Evolutionary conservation across 371 early-diverging fungal genomes (phyloP), one percentile per base, ranked within the genome.

Genomic region (Rhizopus stolonifer): DNA sequence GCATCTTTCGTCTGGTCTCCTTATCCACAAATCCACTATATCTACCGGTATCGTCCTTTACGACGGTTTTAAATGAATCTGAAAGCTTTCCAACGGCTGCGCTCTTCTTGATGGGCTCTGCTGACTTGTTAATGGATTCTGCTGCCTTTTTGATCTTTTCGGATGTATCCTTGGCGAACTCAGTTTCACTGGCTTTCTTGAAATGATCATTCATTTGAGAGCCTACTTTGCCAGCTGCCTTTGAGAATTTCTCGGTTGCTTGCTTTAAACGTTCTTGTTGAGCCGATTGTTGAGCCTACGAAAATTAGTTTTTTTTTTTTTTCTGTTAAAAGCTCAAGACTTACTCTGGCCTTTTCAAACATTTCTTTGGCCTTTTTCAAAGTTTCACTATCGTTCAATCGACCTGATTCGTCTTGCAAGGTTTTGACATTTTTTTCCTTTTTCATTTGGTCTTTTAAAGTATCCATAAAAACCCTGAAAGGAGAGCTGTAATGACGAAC

Each of bases 371-470:
- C 96, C 58, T 82, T 83, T 64, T 86, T 88, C 64, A 98, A 77
- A 15, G 94, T 80, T 48, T 95, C 96, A 23, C 90, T 91, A 44
- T 94, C 95, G 3, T 84, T 77, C 2, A 94, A 69, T 68, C 91
- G 83, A 48, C 80, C 80, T 31, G 89, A 77, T 65, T 88, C 89
- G 40, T 91, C 96, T 56, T 88, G 88, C 24, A 98, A 74, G 50
- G 86, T 89, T 80, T 95, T 93, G 25, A 98, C 76, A 46, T 96
- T 95, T 71, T 92, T 82, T 75, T 91, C 94, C 75, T 95, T 93
- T 66, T 91, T 81, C 55, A 94, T 82, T 80, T 98, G 96, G 18
- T 90, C 88, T 58, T 86, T 87, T 49, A 96, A 68, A 3, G 94
- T 92, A 46, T 94, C 87, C 19, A 87, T 73, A 70, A 97, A 97